These are phyloP conservation scores for Heterobasidion annosum DNA, from an alignment of 1,284 basidiomycete genomes.

Conservation along the genomic window DNA sequence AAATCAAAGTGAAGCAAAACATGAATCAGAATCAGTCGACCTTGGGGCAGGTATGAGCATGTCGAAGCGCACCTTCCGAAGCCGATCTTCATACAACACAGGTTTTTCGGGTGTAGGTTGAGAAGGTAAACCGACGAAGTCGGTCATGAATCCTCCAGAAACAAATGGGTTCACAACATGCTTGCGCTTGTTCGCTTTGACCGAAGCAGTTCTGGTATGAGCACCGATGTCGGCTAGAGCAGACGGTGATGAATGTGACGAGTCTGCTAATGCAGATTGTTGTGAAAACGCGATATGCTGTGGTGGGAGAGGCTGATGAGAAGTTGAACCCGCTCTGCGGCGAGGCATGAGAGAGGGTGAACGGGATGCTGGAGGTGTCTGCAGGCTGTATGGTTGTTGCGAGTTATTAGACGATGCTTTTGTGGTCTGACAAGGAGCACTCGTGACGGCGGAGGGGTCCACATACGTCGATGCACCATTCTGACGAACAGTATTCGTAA, in stretches of 20 bases:
- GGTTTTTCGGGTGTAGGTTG: slow-evolving; percentile 13
- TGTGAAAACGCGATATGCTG: not conserved
- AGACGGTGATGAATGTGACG: slow-evolving; percentile 1
- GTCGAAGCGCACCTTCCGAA: not conserved
- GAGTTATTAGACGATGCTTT: too few relatives aligned
- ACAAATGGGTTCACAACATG: slow-evolving; percentile 33
- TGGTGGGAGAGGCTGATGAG: not conserved
- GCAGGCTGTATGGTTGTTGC: not conserved
- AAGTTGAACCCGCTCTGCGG: not conserved
- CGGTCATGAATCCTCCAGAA: slow-evolving; percentile 41
- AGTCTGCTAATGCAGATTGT: not conserved
- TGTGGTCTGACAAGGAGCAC: not conserved
- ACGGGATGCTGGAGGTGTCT: not conserved
- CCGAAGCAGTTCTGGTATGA: not conserved
- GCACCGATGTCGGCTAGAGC: slow-evolving; percentile 1
- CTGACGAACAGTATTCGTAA: too few relatives aligned
- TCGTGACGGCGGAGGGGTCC: not conserved
- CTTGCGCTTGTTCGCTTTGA: slow-evolving; percentile 14
- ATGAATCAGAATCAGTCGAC: not conserved
- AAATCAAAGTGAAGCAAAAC: not conserved
- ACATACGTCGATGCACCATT: too few relatives aligned
- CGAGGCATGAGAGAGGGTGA: not conserved
- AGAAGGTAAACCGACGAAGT: slow-evolving; percentile 26
- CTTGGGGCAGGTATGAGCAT: not conserved
- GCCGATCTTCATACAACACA: not conserved